These are phyloP conservation scores for Chlamydomonas sphaeroides DNA, from an alignment of 139 green algal species.

Conservation along the genomic window DNA sequence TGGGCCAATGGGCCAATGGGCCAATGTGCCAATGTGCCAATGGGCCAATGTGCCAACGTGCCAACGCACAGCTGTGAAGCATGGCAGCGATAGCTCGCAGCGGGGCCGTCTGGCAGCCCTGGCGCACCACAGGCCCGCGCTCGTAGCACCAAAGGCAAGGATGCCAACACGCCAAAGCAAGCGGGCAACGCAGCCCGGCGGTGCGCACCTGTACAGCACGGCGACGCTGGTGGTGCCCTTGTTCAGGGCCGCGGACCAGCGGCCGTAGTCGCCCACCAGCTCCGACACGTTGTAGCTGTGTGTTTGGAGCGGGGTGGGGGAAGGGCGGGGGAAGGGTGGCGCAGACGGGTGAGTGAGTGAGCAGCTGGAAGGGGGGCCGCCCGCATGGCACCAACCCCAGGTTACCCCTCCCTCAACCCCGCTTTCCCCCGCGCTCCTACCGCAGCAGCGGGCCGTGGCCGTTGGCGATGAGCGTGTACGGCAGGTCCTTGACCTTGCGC, in stretches of 20 bases:
- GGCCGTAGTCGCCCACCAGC: conserved; percentile 69
- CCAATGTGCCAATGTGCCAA: too few relatives aligned
- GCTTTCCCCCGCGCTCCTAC: conserved; percentile 27
- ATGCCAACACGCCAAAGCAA: too few relatives aligned
- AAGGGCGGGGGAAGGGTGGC: not conserved
- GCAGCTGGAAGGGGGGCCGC: too few relatives aligned
- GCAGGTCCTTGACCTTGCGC: conserved; percentile 84
- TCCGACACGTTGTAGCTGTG: conserved; percentile 55
- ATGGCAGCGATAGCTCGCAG: too few relatives aligned
- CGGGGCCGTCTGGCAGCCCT: too few relatives aligned
- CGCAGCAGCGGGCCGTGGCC: conserved; percentile 90
- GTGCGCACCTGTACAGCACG: conserved; percentile 95
- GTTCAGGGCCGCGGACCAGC: conserved; percentile 80
- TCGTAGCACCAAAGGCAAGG: too few relatives aligned
- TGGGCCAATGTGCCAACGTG: too few relatives aligned
- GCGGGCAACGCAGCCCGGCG: too few relatives aligned
- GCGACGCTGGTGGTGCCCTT: conserved; percentile 71
- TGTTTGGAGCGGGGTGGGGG: not conserved
- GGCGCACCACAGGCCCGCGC: too few relatives aligned
- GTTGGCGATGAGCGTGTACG: conserved; percentile 84
- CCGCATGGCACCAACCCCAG: too few relatives aligned
- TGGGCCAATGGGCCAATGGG: too few relatives aligned
- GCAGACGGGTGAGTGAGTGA: not conserved
- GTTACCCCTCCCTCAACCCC: not conserved
- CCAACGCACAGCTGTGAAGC: too few relatives aligned